phyloP scores from a whole-genome alignment of 257 asterid genomes.

The Solanum piurae region DNA sequence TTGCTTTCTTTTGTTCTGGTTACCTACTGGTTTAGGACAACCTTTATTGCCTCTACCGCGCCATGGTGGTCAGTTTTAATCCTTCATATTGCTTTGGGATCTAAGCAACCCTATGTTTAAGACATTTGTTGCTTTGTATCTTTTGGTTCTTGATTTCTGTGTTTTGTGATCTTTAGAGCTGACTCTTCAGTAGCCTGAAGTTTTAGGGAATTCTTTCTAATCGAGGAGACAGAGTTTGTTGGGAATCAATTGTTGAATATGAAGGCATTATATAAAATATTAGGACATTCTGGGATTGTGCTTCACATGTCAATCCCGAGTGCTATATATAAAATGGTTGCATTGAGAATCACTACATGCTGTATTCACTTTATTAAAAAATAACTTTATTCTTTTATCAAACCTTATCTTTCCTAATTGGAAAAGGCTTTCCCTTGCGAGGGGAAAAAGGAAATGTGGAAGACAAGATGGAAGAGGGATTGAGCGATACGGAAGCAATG shows the following conservation, averaged over 20 bases:
- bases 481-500: not conserved
- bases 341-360: not conserved
- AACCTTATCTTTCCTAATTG: not conserved
- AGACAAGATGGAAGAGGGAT: not conserved
- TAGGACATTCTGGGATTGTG: not conserved
- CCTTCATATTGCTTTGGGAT: not conserved
- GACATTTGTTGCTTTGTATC: not conserved
- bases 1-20: not conserved
- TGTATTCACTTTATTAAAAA: not conserved
- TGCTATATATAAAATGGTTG: not conserved
- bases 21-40: not conserved
- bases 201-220: not conserved
- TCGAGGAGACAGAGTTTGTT: not conserved
- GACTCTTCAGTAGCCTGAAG: not conserved
- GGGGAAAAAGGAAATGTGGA: not conserved
- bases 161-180: not conserved
- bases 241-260: not conserved
- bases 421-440: not conserved
- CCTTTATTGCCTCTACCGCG: no score
- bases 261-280: not conserved
- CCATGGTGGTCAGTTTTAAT: not conserved
- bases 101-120: not conserved
- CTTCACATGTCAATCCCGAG: not conserved
- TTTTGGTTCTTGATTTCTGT: not conserved
- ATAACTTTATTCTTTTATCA: no score